Conservation (phyloP, 768 basidiomycete species). For the Trametes meyenii region DNA sequence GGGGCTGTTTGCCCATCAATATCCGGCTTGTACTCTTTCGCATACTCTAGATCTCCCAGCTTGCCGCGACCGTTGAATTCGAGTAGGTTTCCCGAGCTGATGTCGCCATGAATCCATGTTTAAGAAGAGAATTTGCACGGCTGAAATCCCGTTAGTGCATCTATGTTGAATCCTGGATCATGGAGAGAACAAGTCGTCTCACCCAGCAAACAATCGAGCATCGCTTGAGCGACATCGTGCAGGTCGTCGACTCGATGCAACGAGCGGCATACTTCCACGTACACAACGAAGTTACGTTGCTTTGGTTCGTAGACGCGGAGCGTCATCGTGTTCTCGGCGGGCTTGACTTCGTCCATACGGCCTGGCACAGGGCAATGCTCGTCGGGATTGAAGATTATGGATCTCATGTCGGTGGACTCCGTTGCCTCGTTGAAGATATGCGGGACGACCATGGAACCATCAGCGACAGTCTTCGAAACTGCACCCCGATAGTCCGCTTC, state of each 20-base stretch:
- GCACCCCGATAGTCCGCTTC: constrained; percentile 5
- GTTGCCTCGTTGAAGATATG: not conserved
- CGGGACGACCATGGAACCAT: too few species aligned
- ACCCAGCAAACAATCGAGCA: constrained; percentile 8
- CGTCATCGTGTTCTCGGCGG: too few species aligned
- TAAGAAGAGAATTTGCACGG: constrained; percentile 5
- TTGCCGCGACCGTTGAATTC: not conserved
- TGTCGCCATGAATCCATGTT: constrained; percentile 3
- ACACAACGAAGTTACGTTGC: constrained; percentile 9
- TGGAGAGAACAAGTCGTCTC: too few species aligned
- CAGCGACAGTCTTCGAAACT: not conserved
- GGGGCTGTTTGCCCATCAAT: not conserved
- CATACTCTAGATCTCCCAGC: constrained; percentile 5
- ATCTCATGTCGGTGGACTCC: too few species aligned
- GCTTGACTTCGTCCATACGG: too few species aligned
- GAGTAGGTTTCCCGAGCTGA: constrained; percentile 7
- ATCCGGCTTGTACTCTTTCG: constrained; percentile 1
- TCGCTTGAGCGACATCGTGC: constrained; percentile 1
- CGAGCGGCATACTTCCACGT: constrained; percentile 3
- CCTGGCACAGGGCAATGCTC: too few species aligned
- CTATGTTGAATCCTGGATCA: too few species aligned
- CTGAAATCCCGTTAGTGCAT: not conserved
- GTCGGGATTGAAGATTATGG: too few species aligned
- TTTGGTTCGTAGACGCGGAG: constrained; percentile 5
- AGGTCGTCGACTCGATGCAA: constrained; percentile 6